These are phyloP conservation scores for Penicillium concentricum DNA, from an alignment of 2,329 filamentous ascomycete genomes.

Conservation along the genomic window DNA sequence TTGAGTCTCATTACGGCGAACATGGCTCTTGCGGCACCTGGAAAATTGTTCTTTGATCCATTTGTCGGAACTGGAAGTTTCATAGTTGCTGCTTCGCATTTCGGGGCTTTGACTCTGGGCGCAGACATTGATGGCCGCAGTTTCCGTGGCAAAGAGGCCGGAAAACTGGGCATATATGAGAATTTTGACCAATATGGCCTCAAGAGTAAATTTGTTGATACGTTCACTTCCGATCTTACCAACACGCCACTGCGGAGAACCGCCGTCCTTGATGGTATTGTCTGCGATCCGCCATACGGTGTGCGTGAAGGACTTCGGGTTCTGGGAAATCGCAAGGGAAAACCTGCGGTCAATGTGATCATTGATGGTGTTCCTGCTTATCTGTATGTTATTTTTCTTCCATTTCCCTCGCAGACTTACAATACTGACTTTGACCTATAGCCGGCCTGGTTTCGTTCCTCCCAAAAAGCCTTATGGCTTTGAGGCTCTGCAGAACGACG, in stretches of 20 bases:
- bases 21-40: slow-evolving; percentile 76
- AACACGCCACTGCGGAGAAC: slow-evolving; percentile 70
- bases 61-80: slow-evolving; percentile 96
- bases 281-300: slow-evolving; percentile 95
- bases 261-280: slow-evolving; percentile 78
- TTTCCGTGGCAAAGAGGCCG: slow-evolving; percentile 64
- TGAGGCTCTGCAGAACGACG: slow-evolving; percentile 82
- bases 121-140: slow-evolving; percentile 92
- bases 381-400: slow-evolving; percentile 51
- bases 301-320: slow-evolving; percentile 90
- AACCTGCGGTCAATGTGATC: slow-evolving; percentile 55
- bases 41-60: slow-evolving; percentile 87
- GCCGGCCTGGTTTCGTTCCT: slow-evolving; percentile 69
- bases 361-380: slow-evolving; percentile 69
- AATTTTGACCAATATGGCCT: slow-evolving; percentile 87
- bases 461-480: slow-evolving; percentile 94
- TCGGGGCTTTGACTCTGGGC: slow-evolving; percentile 78
- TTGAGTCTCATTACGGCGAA: slow-evolving; percentile 89
- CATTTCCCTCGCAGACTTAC: neutral
- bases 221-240: slow-evolving; percentile 82
- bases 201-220: slow-evolving; percentile 65
- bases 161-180: slow-evolving; percentile 49
- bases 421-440: slow-evolving; percentile 24
- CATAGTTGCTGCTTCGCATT: slow-evolving; percentile 83
- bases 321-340: slow-evolving; percentile 69